These are phyloP conservation scores for Pyrenophora tritici-repentis DNA, from an alignment of 2,329 filamentous ascomycete genomes.

Conservation along the genomic window DNA sequence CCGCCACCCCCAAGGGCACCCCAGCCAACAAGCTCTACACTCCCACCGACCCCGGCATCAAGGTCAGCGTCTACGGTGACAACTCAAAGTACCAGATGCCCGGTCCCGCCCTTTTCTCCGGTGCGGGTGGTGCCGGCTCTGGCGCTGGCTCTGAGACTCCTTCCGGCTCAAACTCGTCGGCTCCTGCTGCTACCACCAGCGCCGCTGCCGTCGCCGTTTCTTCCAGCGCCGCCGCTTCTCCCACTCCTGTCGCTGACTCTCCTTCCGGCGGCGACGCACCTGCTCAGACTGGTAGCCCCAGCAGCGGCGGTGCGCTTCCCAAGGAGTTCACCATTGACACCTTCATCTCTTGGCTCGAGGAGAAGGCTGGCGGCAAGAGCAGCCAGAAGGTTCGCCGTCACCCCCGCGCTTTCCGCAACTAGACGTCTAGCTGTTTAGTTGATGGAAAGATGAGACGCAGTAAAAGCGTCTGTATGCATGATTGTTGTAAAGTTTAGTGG, in stretches of 20 bases:
- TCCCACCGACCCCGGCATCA: conserved; percentile 61
- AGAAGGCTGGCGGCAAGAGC: conserved; percentile 21
- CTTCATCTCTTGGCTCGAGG: conserved; percentile 31
- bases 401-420: conserved; percentile 25
- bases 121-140: conserved; percentile 28
- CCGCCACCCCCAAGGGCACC: conserved; percentile 52
- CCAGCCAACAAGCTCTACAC: conserved; percentile 61
- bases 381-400: conserved; percentile 25
- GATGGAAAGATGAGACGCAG: background rate
- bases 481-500: background rate
- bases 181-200: conserved; percentile 16
- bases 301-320: background rate
- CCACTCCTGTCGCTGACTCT: background rate
- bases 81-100: conserved; percentile 56
- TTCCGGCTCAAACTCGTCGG: conserved; percentile 4
- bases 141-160: conserved; percentile 12
- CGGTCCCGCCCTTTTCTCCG: conserved; percentile 51
- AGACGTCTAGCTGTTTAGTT: background rate
- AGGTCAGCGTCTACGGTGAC: conserved; percentile 62
- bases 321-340: conserved; percentile 30
- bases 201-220: conserved; percentile 10
- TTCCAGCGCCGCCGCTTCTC: conserved; percentile 5
- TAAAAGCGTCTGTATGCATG: background rate
- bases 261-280: conserved; percentile 1
- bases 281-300: conserved; percentile 1